Evolutionary conservation across 192 early-diverging fungal species (phyloP), one percentile per base, ranked within the genome.

Genomic region (Coemansia sp.): DNA sequence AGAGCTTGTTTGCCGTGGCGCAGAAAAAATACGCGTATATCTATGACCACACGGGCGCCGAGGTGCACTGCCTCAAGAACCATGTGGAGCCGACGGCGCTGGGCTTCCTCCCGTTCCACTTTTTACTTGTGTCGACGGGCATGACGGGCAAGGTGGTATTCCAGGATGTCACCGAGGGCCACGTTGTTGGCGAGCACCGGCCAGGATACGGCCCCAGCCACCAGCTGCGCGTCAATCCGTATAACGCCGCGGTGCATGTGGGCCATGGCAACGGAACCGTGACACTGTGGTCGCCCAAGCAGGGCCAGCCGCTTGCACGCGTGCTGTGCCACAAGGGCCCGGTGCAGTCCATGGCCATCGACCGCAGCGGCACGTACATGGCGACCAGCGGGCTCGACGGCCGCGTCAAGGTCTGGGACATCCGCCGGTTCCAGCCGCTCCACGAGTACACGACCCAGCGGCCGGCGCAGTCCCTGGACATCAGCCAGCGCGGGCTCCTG

Each of bases 11-110:
- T 73, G 95, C 95, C 11, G 93, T 89, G 27, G 95, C 95, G 20
- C 95, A 98, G 84, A 95, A 97, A 71, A 89, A 91, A 75, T 89
- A 93, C 63, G 93, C 89, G 0, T 98, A 92, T 63, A 93, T 98
- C 48, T 98, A 98, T 73, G 94, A 98, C 77, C 82, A 87, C 60
- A 86, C 86, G 7, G 95, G 95, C 18, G 78, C 90, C 22, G 95
- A 98, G 68, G 76, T 98, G 22, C 95, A 98, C 74, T 88, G 90
- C 58, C 64, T 98, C 75, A 75, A 84, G 63, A 85, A 90, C 42
- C 92, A 93, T 71, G 84, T 86, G 20, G 90, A 95, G 69, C 86
- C 91, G 27, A 90, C 87, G 64, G 82, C 83, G 42, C 75, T 98
- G 52, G 92, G 94, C 36, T 98, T 95, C 65, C 71, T 98, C 62